Percentiles rank a stretch among this genome's conserved stretches.
phyloP scores from a whole-genome alignment of 2,329 filamentous ascomycete species.

The Microcyclospora tardicrescens region DNA sequence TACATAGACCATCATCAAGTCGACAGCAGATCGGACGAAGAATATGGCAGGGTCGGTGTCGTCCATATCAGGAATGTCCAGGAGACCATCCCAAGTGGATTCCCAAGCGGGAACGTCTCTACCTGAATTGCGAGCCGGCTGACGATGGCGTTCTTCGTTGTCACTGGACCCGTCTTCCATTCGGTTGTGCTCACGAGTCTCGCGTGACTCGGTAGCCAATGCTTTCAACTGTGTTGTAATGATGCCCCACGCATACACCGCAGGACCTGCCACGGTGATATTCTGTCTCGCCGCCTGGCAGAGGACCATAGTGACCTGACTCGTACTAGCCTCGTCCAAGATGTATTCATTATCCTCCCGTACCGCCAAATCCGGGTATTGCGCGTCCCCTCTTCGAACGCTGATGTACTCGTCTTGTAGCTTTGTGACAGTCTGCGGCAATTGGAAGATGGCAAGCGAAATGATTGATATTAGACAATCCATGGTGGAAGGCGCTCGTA shows the following conservation, averaged over 20 bases:
- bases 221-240: constrained; percentile 55
- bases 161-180: constrained; percentile 22
- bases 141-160: constrained; percentile 5
- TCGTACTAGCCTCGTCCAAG: constrained; percentile 55
- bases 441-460: constrained; percentile 59
- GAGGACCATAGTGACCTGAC: constrained; percentile 60
- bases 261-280: constrained; percentile 54
- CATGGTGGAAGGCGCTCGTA: constrained; percentile 40
- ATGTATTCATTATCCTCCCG: constrained; percentile 45
- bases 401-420: constrained; percentile 24
- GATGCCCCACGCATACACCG: constrained; percentile 70
- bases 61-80: constrained; percentile 6
- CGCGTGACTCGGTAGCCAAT: constrained; percentile 20
- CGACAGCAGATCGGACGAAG: constrained; percentile 35
- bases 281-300: constrained; percentile 44
- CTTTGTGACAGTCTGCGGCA: constrained; percentile 46
- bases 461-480: constrained; percentile 58
- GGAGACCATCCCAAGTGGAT: constrained; percentile 1
- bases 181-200: constrained; percentile 4
- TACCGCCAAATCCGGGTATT: constrained; percentile 24
- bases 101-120: constrained; percentile 4
- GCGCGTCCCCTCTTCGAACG: constrained; percentile 21
- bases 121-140: neutral
- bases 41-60: constrained; percentile 34
- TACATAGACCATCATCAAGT: constrained; percentile 36